phyloP scores from a whole-genome alignment of 2,329 filamentous ascomycete genomes.

The Phialophora verrucosa region DNA sequence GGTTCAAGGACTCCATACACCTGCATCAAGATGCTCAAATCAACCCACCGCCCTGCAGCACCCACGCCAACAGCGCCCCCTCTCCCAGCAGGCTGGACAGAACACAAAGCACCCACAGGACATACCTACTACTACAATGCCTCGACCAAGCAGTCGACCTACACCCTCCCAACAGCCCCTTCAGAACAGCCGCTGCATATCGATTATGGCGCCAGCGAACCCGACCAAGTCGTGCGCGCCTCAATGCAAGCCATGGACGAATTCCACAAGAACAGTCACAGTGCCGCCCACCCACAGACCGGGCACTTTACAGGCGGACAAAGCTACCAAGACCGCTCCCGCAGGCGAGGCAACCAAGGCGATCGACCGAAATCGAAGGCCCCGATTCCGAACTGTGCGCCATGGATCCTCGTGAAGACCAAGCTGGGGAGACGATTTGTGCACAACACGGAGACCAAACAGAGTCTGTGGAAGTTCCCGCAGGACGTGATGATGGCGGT shows the following conservation, averaged over 20 bases:
- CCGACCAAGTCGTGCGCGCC: slow-evolving; percentile 35
- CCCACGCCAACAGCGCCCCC: slow-evolving; percentile 50
- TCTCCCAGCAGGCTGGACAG: slow-evolving; percentile 83
- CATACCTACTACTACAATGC: slow-evolving; percentile 89
- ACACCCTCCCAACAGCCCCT: slow-evolving; percentile 69
- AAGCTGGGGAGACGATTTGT: slow-evolving; percentile 89
- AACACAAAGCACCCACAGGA: slow-evolving; percentile 82
- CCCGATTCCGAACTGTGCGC: slow-evolving; percentile 77
- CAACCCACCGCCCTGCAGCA: slow-evolving; percentile 70
- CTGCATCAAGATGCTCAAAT: slow-evolving; percentile 68
- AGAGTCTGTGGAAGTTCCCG: slow-evolving; percentile 95
- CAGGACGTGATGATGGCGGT: slow-evolving; percentile 80
- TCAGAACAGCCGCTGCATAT: slow-evolving; percentile 40
- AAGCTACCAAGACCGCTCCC: slow-evolving; percentile 61
- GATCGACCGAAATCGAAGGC: slow-evolving; percentile 76
- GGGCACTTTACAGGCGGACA: slow-evolving; percentile 58
- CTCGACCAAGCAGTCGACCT: slow-evolving; percentile 83
- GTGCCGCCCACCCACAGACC: slow-evolving; percentile 43
- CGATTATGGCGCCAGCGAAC: slow-evolving; percentile 38
- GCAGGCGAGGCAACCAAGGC: slow-evolving; percentile 73
- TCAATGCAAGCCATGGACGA: slow-evolving; percentile 36
- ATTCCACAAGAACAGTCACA: slow-evolving; percentile 45
- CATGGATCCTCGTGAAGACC: slow-evolving; percentile 93
- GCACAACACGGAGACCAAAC: slow-evolving; percentile 81
- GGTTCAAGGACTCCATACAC: neutral